A percentile compares a stretch with the other conserved stretches of the same genome.
Conservation (phyloP, 306 rosid species). For the Trichosanthes truncata region DNA sequence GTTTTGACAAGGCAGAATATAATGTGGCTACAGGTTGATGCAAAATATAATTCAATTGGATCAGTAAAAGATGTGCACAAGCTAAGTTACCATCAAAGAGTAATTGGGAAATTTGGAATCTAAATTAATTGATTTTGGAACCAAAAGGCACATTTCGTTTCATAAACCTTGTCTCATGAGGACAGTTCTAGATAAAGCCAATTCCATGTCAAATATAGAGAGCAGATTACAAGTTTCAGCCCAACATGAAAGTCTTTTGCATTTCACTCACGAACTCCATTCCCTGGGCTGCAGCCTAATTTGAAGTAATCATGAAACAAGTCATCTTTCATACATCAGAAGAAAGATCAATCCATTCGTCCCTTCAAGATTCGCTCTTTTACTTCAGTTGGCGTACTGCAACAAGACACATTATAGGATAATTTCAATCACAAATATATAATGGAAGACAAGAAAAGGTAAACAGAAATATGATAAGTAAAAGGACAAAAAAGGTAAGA, state of each 20-base stretch:
- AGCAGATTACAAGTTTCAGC: slow-evolving; percentile 2
- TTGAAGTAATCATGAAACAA: neutral
- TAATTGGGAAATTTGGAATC: neutral
- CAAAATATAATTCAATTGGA: neutral
- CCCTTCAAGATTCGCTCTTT: slow-evolving; percentile 91
- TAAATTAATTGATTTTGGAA: neutral
- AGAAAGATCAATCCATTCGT: slow-evolving; percentile 66
- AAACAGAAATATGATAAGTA: neutral
- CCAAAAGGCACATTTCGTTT: neutral
- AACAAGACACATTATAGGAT: slow-evolving; percentile 10
- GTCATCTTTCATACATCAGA: neutral
- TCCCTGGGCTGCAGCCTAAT: neutral
- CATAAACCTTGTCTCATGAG: neutral
- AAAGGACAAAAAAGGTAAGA: neutral
- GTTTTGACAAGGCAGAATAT: neutral
- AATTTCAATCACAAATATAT: neutral
- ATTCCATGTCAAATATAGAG: neutral
- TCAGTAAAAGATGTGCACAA: neutral
- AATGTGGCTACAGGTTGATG: neutral
- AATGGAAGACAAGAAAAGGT: neutral
- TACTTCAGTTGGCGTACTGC: slow-evolving; percentile 91
- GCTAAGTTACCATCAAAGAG: neutral
- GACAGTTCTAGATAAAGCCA: slow-evolving; percentile 24
- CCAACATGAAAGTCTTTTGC: slow-evolving; percentile 1
- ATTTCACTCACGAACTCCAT: neutral